Evolutionary conservation across 2,329 filamentous ascomycete genomes (phyloP).

Genomic region (Calonectria hongkongensis): DNA sequence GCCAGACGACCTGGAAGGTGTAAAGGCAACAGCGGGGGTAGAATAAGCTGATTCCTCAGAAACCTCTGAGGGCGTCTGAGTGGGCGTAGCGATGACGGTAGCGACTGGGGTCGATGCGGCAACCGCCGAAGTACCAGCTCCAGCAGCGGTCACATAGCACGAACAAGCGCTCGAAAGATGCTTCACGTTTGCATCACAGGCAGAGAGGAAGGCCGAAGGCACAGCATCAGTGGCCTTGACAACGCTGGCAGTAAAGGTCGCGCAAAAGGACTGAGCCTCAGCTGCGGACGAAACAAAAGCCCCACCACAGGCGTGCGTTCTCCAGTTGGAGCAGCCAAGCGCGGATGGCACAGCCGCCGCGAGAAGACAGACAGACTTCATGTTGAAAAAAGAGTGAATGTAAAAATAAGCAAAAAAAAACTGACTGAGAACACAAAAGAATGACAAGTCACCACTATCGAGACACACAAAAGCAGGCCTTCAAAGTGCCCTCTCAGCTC

Average conservation of each 20-base stretch:
- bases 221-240: conserved; percentile 14
- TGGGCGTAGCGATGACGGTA: background rate
- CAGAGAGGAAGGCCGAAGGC: conserved; percentile 6
- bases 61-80: background rate
- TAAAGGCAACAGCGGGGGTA: background rate
- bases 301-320: conserved; percentile 27
- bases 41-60: background rate
- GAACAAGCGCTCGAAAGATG: conserved; percentile 11
- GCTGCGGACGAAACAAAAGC: conserved; percentile 5
- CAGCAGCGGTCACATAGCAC: conserved; percentile 10
- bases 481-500: background rate
- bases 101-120: conserved; percentile 1
- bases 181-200: conserved; percentile 11
- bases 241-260: conserved; percentile 1
- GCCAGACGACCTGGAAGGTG: background rate
- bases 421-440: conserved; percentile 22
- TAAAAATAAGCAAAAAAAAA: background rate
- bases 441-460: conserved; percentile 1
- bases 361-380: conserved; percentile 35
- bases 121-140: conserved; percentile 10
- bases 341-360: conserved; percentile 39
- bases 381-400: background rate
- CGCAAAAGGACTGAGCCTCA: conserved; percentile 11
- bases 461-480: background rate
- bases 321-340: conserved; percentile 26